Evolutionary conservation across 75 land plant genomes (phyloP), one percentile per base, ranked within the genome.

Genomic region (Adiantum capillusveneris): DNA sequence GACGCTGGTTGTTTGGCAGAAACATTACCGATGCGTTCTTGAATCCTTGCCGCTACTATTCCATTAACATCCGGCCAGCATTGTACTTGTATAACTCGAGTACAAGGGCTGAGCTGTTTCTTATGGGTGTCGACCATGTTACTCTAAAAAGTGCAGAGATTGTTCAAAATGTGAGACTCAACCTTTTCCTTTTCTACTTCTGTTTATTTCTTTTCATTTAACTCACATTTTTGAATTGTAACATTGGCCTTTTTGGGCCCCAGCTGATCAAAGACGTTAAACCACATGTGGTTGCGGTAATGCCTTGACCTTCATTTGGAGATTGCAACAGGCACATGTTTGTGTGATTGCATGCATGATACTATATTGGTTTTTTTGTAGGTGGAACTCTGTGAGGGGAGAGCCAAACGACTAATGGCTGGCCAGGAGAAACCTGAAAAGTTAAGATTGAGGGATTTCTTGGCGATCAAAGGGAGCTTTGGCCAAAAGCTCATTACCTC

Each of bases 401-500:
- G 50, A 21, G 50, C 50, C 14, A 6, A 21, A n/a, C 18, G 22
- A 6, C 14, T 46, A 14, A n/a, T 46, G 5, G 3, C 50, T 46
- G 50, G 50, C 14, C 13, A 46, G 14, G 6, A n/a, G 18, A 14
- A 46, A 46, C 50, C 22, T n/a, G 22, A 6, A 17, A 46, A 21
- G 50, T 17, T 6, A 21, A 46, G 50, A 2, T 21, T 46, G 50
- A 6, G 50, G 50, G 50, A 46, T 46, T 3, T 46, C 13, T 46
- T 46, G 18, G 22, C 18, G 14, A 46, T 46, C 17, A 6, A 46
- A 34, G 70, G 70, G 11, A 54, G 70, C 6, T 18, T 68, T 29
- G 70, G 56, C 12, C 70, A 68, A 51, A 68, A 68, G 64, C 41
- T 68, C 0, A 51, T 68, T 49, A 41, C 54, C 37, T 50, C 44